Conservation (phyloP, 139 green algal genomes). For the Coccomyxa sp. region DNA sequence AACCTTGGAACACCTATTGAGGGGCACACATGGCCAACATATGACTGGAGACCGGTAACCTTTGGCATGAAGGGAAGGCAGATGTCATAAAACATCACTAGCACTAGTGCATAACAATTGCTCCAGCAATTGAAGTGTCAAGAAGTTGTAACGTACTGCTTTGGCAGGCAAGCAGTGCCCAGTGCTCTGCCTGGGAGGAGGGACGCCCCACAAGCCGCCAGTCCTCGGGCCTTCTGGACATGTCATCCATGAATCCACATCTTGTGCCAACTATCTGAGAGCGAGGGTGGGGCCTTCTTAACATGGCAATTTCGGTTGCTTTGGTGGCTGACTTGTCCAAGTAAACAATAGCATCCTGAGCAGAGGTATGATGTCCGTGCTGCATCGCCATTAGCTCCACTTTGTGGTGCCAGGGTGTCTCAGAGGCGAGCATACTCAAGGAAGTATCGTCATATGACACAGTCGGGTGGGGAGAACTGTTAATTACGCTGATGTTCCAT, state of each 20-base stretch:
- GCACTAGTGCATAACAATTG: no score
- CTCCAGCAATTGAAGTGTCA: no score
- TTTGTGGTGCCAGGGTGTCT: conserved; percentile 21
- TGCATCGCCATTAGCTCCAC: background rate
- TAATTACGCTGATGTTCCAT: background rate
- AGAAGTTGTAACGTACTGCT: no score
- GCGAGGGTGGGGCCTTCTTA: background rate
- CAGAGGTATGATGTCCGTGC: background rate
- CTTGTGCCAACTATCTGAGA: conserved; percentile 57
- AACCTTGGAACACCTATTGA: background rate
- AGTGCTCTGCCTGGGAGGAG: conserved; percentile 52
- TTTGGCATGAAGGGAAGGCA: background rate
- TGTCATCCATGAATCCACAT: conserved; percentile 68
- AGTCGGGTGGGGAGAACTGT: conserved; percentile 29
- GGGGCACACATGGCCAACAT: background rate
- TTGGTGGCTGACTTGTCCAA: no score
- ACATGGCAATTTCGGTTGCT: no score
- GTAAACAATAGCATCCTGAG: background rate
- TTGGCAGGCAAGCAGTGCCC: conserved; percentile 18
- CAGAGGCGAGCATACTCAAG: conserved; percentile 45
- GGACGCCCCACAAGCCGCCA: conserved; percentile 79
- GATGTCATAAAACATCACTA: background rate
- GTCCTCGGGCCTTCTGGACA: conserved; percentile 50
- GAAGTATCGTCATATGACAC: conserved; percentile 79
- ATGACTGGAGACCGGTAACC: background rate